Evolutionary conservation across 805 yeast species (phyloP).

Genomic region (Danielia oregonensis): DNA sequence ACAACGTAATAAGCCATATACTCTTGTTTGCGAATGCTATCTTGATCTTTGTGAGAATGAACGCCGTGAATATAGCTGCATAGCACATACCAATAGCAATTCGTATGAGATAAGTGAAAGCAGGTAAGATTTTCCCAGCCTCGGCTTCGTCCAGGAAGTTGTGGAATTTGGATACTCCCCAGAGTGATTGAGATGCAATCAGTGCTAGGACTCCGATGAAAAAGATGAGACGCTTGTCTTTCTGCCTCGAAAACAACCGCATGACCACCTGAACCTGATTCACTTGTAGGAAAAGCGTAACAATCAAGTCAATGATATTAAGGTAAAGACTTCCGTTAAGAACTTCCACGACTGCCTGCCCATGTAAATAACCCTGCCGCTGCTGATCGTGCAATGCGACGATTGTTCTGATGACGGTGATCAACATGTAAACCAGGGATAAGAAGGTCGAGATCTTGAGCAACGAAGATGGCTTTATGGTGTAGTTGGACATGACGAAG

Average conservation of each 20-base stretch:
- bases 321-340: slow-evolving; percentile 45
- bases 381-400: slow-evolving; percentile 47
- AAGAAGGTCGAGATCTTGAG: slow-evolving; percentile 48
- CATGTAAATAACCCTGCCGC: slow-evolving; percentile 36
- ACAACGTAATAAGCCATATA: slow-evolving; percentile 52
- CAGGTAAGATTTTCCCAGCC: slow-evolving; percentile 58
- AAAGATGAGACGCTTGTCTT: slow-evolving; percentile 63
- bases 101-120: slow-evolving; percentile 68
- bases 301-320: slow-evolving; percentile 54
- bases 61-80: slow-evolving; percentile 59
- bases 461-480: slow-evolving; percentile 55
- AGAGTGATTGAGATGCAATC: slow-evolving; percentile 54
- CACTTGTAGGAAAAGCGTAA: slow-evolving; percentile 54
- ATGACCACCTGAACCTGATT: slow-evolving; percentile 71
- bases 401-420: slow-evolving; percentile 47
- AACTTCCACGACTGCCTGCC: slow-evolving; percentile 40
- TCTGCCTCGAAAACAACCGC: slow-evolving; percentile 62
- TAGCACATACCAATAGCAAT: slow-evolving; percentile 69
- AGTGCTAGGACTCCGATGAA: slow-evolving; percentile 54
- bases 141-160: slow-evolving; percentile 35
- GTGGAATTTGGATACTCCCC: slow-evolving; percentile 64
- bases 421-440: slow-evolving; percentile 52
- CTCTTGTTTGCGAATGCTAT: slow-evolving; percentile 45
- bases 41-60: slow-evolving; percentile 48
- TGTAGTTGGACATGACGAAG: slow-evolving; percentile 60